These are phyloP conservation scores for Hordeum marinum DNA, from an alignment of 176 grass and related monocot genomes.

Conservation along the genomic window DNA sequence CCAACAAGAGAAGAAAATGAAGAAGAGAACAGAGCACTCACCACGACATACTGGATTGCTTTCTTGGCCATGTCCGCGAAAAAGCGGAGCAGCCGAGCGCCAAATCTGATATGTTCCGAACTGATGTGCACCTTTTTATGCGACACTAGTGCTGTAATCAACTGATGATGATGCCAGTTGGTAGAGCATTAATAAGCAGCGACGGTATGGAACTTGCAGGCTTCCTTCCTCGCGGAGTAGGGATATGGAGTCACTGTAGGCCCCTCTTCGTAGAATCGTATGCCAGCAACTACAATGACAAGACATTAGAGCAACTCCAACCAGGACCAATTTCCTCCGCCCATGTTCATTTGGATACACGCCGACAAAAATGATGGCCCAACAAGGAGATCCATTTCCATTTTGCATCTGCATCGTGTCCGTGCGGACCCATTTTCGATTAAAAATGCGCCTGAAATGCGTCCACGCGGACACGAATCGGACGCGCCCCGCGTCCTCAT, in stretches of 20 bases:
- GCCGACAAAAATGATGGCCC: too few species aligned
- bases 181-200: neutral
- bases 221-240: neutral
- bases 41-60: slow-evolving; percentile 42
- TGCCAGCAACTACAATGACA: neutral
- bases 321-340: too few species aligned
- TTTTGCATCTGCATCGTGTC: too few species aligned
- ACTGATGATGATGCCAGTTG: neutral
- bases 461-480: too few species aligned
- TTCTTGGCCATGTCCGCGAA: slow-evolving; percentile 26
- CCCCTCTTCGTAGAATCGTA: too few species aligned
- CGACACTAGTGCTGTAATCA: neutral
- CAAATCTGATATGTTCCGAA: neutral
- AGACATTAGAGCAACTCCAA: too few species aligned
- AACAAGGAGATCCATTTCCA: too few species aligned
- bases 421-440: too few species aligned
- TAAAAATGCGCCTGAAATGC: too few species aligned
- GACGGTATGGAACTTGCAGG: neutral
- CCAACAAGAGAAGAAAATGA: neutral
- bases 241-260: neutral
- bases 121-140: neutral
- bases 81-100: neutral
- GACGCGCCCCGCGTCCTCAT: too few species aligned
- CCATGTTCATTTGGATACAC: too few species aligned
- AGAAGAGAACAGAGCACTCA: neutral